Base-by-base conservation (phyloP, 352 stramenopile species). In the Pythium periplocum region DNA sequence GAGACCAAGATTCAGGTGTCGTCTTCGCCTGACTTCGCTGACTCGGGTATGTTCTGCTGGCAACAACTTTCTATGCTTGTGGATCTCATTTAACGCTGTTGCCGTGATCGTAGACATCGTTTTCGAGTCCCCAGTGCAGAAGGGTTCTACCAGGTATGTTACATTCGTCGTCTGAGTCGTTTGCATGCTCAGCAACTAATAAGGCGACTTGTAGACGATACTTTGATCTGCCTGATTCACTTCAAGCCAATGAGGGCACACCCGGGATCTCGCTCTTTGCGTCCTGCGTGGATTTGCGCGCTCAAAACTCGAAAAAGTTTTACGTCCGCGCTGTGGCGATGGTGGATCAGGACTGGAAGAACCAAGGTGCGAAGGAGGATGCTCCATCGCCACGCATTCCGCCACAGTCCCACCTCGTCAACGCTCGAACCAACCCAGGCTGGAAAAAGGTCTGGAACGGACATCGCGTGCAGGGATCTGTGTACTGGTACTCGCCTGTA, bases 321-420 rank as follows among this genome's bases (percentile, higher is more conserved):
- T 90, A 80, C 40, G 54, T 87, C 47, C 84, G 80, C 51, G 80
- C 78, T 17, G 47, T 84, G 31, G 67, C 84, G 26, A 83, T 66
- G 11, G 82, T 95, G 33, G 84, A 95, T 38, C 84, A 95, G 74
- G 68, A 83, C 48, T 95, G 84, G 84, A 56, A 39, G 11, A 51
- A 50, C 39, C 61, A 69, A 31, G 84, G 67, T 45, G 62, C 55
- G 1, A 72, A 89, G 11, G 66, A 78, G 32, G 69, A 90, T 41
- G 51, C 48, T 30, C 75, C 78, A 36, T 85, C 78, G n/a, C 83
- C 83, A 10, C 61, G 58, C 6, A 71, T 90, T 38, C 74, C 71
- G 30, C 83, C 83, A 32, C 83, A 94, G 64, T 91, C 81, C 6
- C 83, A 94, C 57, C 56, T 90, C 10, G 83, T 94, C 37, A 94